Base-by-base conservation (phyloP, 129 eudicot genomes). In the Smallanthus sonchifolius region DNA sequence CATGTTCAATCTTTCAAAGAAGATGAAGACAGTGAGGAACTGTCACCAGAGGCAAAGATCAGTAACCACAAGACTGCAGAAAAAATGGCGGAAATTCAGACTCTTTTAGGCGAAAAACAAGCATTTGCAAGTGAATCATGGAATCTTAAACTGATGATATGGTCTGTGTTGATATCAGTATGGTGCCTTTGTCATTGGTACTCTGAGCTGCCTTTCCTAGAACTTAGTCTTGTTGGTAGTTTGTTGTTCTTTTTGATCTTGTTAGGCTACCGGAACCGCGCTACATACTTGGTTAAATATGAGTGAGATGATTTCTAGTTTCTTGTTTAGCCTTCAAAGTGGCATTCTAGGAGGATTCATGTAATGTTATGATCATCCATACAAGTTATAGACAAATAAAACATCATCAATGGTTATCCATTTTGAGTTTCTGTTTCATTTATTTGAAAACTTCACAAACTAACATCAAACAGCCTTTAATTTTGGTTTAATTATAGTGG, bases 131-230 rank as follows among this genome's bases (percentile, higher is more conserved):
- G 72, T 16, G 74, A 80, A 66, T 19, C 64, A 0, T 68, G 76
- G 69, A 72, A 75, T 52, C 54, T 63, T 74, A 82, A 44, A 28
- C 49, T 70, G 34, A 13, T 64, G 69, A 40, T 55, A 6, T 65
- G 62, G 80, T 47, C 69, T 52, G 19, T 77, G 49, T 68, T 79
- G 68, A 73, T 74, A 61, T 61, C 80, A 17, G 11, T 79, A 51
- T 76, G 84, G 78, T 49, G 67, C 67, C 43, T 69, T 19, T 83
- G 77, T 75, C 84, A 78, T 64, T 77, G 84, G 81, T 72, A 75
- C 48, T 77, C 75, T 73, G 81, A 74, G 70, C 61, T 80, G 20
- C 81, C 89, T 8, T 67, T 65, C 47, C 62, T 68, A 24, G 74
- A 84, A 79, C 70, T 84, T 72, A 54, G 80, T 66, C 63, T 81